These are phyloP conservation scores for Kodamaea alishanica DNA, from an alignment of 1,139 yeast species.

Conservation along the genomic window DNA sequence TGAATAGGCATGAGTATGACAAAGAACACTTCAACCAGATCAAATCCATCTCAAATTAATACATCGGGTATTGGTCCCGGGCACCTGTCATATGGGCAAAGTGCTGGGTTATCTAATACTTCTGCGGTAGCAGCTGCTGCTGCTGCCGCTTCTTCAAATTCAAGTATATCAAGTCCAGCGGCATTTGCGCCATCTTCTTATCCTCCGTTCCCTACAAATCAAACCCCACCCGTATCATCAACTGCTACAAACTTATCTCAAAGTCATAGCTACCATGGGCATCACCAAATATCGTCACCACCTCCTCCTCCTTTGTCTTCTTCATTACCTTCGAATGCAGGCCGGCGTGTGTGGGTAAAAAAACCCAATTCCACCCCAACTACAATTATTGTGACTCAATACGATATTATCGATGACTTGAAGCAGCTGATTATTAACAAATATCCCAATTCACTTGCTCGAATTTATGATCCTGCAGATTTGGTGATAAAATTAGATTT, in stretches of 20 bases:
- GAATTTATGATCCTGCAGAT: constrained; percentile 68
- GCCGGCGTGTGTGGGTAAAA: constrained; percentile 61
- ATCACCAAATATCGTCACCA: background rate
- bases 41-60: too few species aligned
- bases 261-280: background rate
- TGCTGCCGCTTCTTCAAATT: constrained; percentile 1
- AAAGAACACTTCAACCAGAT: too few species aligned
- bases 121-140: constrained; percentile 9
- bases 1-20: too few species aligned
- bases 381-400: constrained; percentile 51
- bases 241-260: background rate
- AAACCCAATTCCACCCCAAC: constrained; percentile 62
- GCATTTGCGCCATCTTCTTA: background rate
- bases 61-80: too few species aligned
- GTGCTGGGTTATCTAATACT: background rate
- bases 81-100: too few species aligned
- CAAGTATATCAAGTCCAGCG: constrained; percentile 4
- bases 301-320: constrained; percentile 2
- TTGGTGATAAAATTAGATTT: constrained; percentile 40
- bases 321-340: constrained; percentile 12
- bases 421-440: constrained; percentile 56
- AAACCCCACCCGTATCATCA: background rate
- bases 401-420: constrained; percentile 70
- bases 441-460: constrained; percentile 67
- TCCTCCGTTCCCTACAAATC: background rate